Evolutionary conservation across 345 rosid species (phyloP).

Genomic region (Eucalyptus tenuipes): DNA sequence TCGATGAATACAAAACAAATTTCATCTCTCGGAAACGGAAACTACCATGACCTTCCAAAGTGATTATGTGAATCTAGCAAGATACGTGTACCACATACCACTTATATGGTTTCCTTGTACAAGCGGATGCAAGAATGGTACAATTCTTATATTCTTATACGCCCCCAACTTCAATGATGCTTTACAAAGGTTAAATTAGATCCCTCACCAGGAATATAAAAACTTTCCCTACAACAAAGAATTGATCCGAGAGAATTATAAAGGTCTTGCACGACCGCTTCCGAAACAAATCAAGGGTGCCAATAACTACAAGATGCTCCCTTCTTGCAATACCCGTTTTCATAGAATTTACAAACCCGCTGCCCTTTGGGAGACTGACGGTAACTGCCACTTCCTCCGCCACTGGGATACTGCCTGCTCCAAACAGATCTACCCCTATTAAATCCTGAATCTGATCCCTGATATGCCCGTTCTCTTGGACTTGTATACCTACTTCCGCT

Average conservation of each 20-base stretch:
- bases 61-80: background rate
- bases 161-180: background rate
- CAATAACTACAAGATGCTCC: slow-evolving; percentile 72
- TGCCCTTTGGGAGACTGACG: slow-evolving; percentile 60
- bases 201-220: background rate
- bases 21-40: background rate
- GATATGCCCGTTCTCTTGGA: slow-evolving; percentile 39
- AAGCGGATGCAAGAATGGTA: background rate
- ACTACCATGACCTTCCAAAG: background rate
- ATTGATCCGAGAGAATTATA: background rate
- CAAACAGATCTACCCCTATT: slow-evolving; percentile 33
- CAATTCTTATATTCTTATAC: background rate
- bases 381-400: slow-evolving; percentile 24
- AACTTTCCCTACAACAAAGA: background rate
- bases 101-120: background rate
- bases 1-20: background rate
- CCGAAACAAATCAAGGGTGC: slow-evolving; percentile 38
- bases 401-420: slow-evolving; percentile 28
- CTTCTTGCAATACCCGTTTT: slow-evolving; percentile 60
- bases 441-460: slow-evolving; percentile 30
- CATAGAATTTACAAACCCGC: slow-evolving; percentile 66
- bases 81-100: background rate
- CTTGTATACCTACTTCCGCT: slow-evolving; percentile 23
- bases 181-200: slow-evolving; percentile 13
- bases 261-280: background rate